Evolutionary conservation across 257 asterid genomes (phyloP).

Genomic region (Petrea volubilis): DNA sequence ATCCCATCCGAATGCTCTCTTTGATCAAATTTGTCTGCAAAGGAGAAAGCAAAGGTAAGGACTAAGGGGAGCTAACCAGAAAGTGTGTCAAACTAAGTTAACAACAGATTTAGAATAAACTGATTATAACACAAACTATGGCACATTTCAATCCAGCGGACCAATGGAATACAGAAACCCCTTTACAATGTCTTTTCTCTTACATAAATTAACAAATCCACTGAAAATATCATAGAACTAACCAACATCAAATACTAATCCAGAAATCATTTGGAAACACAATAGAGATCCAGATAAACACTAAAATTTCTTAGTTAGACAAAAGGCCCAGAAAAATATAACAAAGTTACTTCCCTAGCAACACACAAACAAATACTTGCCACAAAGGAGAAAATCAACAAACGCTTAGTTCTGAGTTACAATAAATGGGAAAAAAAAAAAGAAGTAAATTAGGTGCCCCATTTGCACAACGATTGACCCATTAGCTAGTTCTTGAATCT

Average conservation of each 20-base stretch:
- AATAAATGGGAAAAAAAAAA: not conserved
- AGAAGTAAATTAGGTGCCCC: not conserved
- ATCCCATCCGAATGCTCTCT: constrained; percentile 99
- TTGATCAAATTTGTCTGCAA: constrained; percentile 93
- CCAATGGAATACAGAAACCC: not conserved
- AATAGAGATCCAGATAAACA: not conserved
- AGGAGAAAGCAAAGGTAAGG: constrained; percentile 1
- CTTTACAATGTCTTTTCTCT: not conserved
- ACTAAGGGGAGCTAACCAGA: not conserved
- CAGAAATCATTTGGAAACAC: not conserved
- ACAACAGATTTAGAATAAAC: not conserved
- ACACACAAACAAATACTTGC: not conserved
- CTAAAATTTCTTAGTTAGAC: not conserved
- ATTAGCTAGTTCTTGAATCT: not conserved
- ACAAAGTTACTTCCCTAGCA: not conserved
- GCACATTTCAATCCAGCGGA: not conserved
- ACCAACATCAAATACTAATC: not conserved
- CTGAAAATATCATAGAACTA: not conserved
- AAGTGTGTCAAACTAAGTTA: not conserved
- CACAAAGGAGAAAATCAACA: not conserved
- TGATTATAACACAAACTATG: not conserved
- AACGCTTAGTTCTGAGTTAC: not conserved
- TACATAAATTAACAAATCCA: not conserved
- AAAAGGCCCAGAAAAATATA: not conserved
- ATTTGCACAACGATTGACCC: not conserved